These are phyloP conservation scores for Globisporangium emineosum DNA, from an alignment of 352 stramenopile genomes.

Conservation along the genomic window DNA sequence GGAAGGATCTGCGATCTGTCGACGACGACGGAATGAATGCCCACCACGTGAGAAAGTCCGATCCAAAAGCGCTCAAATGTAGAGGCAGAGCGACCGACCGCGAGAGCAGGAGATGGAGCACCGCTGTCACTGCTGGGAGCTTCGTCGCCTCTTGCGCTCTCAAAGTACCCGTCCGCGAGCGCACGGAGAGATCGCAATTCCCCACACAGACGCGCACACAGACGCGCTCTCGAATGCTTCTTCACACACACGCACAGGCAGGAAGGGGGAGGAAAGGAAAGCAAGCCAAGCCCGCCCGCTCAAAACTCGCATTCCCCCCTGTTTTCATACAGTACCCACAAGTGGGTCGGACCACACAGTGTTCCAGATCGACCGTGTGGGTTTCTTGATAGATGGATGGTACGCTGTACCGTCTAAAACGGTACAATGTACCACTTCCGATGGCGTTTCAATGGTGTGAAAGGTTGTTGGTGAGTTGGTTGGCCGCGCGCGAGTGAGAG, in stretches of 20 bases:
- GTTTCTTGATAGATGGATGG: not conserved
- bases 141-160: too few relatives aligned
- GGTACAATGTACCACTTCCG: not conserved
- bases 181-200: not conserved
- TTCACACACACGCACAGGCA: not conserved
- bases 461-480: constrained; percentile 21
- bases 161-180: not conserved
- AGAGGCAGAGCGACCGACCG: too few relatives aligned
- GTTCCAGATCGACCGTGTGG: not conserved
- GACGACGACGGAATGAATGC: not conserved
- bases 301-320: not conserved
- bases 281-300: not conserved
- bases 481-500: constrained; percentile 13
- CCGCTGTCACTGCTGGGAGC: too few relatives aligned
- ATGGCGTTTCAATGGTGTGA: constrained; percentile 11
- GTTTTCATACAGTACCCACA: not conserved
- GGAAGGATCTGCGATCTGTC: constrained; percentile 4
- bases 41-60: not conserved
- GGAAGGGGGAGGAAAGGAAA: not conserved
- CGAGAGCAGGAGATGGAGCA: too few relatives aligned
- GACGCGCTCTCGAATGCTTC: not conserved
- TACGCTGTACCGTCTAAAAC: not conserved
- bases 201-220: not conserved
- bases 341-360: not conserved
- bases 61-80: too few relatives aligned